Base-by-base conservation (phyloP, 345 rosid species). In the Psidium friedrichsthalianum region DNA sequence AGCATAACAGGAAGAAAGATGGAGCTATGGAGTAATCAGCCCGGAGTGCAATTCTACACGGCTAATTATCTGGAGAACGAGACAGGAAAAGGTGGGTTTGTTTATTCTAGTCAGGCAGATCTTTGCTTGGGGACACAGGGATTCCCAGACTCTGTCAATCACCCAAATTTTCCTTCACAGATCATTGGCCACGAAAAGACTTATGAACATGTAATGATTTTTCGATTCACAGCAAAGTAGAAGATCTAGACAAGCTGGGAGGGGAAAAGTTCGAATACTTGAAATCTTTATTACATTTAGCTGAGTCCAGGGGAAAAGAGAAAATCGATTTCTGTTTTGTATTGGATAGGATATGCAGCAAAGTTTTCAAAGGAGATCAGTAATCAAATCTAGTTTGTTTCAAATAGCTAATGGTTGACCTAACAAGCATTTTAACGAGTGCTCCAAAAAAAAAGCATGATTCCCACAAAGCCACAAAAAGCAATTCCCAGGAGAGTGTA, bases 81-180 rank as follows among this genome's bases (percentile, higher is more conserved):
- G 8, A 86, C 83, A 54, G 97, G 98, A 20, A 94, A 94, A 90
- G 91, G 47, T 22, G 89, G 90, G 40, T 69, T 84, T 40, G 90
- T 92, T n/a, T 97, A 94, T 84, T 3, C 84, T 8, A 89, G 87
- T 20, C 86, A 93, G 85, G 98, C 90, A 11, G 98, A 91, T 8
- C 24, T 94, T 44, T 91, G 94, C 83, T 87, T 93, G 89, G 94
- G 95, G 94, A 95, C 96, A n/a, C 96, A 92, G 86, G 98, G 92
- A 2, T 94, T 95, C 32, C 99, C 98, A 0, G 96, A 94, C 87
- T 87, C 96, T 1, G 98, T 95, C 21, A 94, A 97, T 85, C 94
- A 93, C 32, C 91, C 85, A 11, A 88, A 93, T 81, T 97, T 97
- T 64, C 98, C 98, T 47, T 89, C 94, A 6, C 94, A 94, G 89